A percentile compares a stretch with the other conserved stretches of the same genome.
Conservation (phyloP, 129 eudicot genomes). For the Apium graveolens region DNA sequence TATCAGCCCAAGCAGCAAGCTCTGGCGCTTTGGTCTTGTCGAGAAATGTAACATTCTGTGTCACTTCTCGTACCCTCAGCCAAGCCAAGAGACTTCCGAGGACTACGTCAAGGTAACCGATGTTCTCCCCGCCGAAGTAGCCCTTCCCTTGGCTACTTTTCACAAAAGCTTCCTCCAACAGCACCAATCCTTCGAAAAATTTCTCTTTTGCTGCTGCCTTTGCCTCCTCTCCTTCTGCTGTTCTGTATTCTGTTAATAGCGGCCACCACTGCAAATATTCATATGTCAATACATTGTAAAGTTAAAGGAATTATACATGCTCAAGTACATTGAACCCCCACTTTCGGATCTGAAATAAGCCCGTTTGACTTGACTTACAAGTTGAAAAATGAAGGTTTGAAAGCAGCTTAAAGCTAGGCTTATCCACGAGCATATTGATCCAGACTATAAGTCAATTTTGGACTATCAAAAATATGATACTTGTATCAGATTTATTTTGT, state of each 20-base stretch:
- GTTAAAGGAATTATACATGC: background rate
- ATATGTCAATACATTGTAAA: background rate
- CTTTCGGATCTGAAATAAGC: background rate
- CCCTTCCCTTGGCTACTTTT: constrained; percentile 27
- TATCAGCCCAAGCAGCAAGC: constrained; percentile 27
- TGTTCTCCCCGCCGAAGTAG: constrained; percentile 28
- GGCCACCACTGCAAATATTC: constrained; percentile 26
- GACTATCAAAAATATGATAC: too few species aligned
- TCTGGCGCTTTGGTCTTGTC: constrained; percentile 26
- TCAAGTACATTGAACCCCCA: background rate
- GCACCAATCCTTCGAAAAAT: constrained; percentile 16
- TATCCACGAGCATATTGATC: too few species aligned
- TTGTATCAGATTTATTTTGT: too few species aligned
- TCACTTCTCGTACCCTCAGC: constrained; percentile 19
- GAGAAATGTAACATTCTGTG: constrained; percentile 12
- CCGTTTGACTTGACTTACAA: too few species aligned
- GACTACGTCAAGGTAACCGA: constrained; percentile 36
- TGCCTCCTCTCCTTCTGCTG: constrained; percentile 23
- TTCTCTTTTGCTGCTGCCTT: constrained; percentile 14
- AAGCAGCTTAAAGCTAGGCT: too few species aligned
- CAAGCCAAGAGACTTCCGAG: constrained; percentile 31
- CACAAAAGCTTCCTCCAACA: constrained; percentile 30
- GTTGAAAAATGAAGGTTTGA: too few species aligned
- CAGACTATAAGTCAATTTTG: too few species aligned
- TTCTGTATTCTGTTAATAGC: background rate